Base-by-base conservation (phyloP, 2,329 filamentous ascomycete genomes). In the Talaromyces sp. region DNA sequence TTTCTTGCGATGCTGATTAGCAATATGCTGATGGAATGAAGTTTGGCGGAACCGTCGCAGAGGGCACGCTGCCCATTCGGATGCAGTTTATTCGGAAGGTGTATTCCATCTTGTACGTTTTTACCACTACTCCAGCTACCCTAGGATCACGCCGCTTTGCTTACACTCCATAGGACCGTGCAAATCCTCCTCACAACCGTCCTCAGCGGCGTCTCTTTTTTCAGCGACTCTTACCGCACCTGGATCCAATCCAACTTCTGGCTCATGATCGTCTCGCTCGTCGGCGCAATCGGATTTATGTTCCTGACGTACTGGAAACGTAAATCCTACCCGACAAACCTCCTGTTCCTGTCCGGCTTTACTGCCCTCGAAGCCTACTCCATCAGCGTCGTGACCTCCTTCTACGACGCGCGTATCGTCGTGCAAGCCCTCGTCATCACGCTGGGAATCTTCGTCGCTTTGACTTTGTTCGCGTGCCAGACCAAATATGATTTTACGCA, bases 61-160 rank as follows among this genome's bases (percentile, higher is more conserved):
- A 98, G 82, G 94, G 92, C 56, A 96, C 93, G 22, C 84, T 98
- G 75, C 93, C 96, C 74, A 97, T 99, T 76, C 91, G 94, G 71
- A 96, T 97, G 88, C 91, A 95, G 80, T 99, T 97, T 79, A 85
- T 97, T 72, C 90, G 93, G 80, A 98, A 98, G 84, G 95, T 99
- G 75, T 99, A 99, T 82, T 90, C 93, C 66, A 99, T 99, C 79
- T 85, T 99, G 81, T 87, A 78, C 81, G 84, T 77, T 39, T 22
- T 19, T 22, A 14, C 22, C 45, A 49, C 11, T 31, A 31, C 27
- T 27, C 27, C 6, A 10, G 9, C 16, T 22, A 11, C 10, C 7
- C 14, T 16, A 27, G 8, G 1, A 6, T 19, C 10, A 49, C 5
- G 37, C 2, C 27, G 22, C 11, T 31, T 16, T 19, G 31, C 56